Evolutionary conservation across 768 basidiomycete genomes (phyloP), one percentile per base, ranked within the genome.

Genomic region (Amanita inopinata): DNA sequence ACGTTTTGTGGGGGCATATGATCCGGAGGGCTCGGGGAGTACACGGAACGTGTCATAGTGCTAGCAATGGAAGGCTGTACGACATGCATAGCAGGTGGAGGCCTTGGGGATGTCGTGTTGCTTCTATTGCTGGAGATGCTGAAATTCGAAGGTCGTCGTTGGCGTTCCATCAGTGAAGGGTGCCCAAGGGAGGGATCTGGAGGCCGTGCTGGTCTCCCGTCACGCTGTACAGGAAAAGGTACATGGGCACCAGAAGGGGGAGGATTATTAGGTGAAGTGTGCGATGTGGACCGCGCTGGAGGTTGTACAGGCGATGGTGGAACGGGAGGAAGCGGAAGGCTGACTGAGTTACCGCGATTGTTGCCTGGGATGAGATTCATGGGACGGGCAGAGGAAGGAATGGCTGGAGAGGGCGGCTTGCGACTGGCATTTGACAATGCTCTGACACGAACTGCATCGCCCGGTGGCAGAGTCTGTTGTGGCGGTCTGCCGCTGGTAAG

Each of bases 251-350:
- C 42, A 15, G 49, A 33, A 50, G 41, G 39, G 24, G 47, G 40
- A 25, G 47, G 45, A 22, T 31, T 38, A 30, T 46, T 46, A 30
- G 36, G 45, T 8, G 28, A 30, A 10, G 30, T 37, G 24, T 38
- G 46, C 27, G 41, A 45, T 8, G 33, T 38, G 5, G 38, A 38
- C 5, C 39, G 33, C 9, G 20, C 12, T 17, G 46, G 41, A 15
- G 46, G 28, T 5, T 40, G 28, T 25, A 54, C 46, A 43, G 0
- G 53, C 42, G 15, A 49, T 42, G 14, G 51, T 32, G 1, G 56
- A 54, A 15, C 57, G 49, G 22, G 61, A 49, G 18, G 56, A 57
- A 7, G 46, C 35, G 3, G 58, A 59, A 3, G 57, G 46, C 4
- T 51, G 8, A 38, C 20, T 11, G 44, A 38, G 28, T 38, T 33